Evolutionary conservation across 179 eudicot species (phyloP), one percentile per base, ranked within the genome.

Genomic region (Amaranthus tricolor): DNA sequence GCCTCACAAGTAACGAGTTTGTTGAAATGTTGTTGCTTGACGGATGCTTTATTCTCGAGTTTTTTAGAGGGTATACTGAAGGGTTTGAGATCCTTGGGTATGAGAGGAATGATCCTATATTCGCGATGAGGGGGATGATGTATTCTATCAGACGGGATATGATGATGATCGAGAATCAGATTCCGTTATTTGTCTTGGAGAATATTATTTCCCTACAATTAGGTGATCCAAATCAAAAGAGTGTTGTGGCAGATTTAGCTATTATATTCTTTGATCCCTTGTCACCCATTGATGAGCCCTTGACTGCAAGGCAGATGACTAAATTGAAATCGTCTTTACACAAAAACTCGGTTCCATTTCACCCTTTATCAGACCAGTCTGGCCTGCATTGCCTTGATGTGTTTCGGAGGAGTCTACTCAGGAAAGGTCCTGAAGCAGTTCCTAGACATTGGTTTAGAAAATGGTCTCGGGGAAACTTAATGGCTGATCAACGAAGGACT

Each of bases 101-200:
- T 68, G 84, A 92, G 0, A 80, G 94, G 54, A 88, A 86, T 49
- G 98, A 94, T 54, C 98, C 96, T 0, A 74, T 94, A 3, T 91
- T 94, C 61, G 93, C 96, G 0, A 89, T 92, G 96, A 79, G 97
- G 24, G 90, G 95, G 0, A 85, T 89, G 19, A 88, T 91, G 95
- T 91, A 93, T 69, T 91, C 93, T 6, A 86, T 93, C 31, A 86
- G 89, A 63, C 49, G 97, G 9, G 98, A 91, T 79, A 89, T 93
- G 98, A 90, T 93, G 51, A 93, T 91, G 98, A 88, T 93, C 1
- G 98, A 93, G 82, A 93, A 93, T 75, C 97, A 93, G 66, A 80
- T 91, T 7, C 98, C 97, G 5, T 75, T 93, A 0, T 93, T 93
- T 66, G 82, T 93, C n/a, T 89, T 93, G 5, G 98, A 93, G 47